Conservation (phyloP, 345 rosid species). For the Aegle marmelos region DNA sequence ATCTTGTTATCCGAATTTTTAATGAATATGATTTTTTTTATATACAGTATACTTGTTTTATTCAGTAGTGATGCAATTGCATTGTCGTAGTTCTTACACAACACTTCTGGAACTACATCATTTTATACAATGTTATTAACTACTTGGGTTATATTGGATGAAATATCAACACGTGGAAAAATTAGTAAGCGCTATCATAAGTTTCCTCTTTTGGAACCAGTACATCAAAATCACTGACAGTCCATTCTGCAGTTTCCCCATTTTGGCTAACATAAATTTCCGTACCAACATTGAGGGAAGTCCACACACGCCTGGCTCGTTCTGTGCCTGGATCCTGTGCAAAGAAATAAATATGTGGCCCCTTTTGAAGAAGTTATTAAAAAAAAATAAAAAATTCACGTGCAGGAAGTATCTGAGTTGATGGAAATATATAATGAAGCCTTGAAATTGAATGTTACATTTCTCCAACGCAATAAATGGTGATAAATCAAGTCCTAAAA, state of each 20-base stretch:
- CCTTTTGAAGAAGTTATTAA: neutral
- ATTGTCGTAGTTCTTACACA: neutral
- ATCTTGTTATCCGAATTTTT: neutral
- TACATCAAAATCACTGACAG: constrained; percentile 47
- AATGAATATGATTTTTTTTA: neutral
- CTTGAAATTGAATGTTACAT: too few species aligned
- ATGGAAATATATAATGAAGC: neutral
- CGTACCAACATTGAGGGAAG: constrained; percentile 48
- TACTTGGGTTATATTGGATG: neutral
- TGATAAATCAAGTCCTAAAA: too few species aligned
- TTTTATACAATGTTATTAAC: neutral
- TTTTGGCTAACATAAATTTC: constrained; percentile 42
- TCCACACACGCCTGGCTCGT: constrained; percentile 42
- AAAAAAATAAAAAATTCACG: neutral
- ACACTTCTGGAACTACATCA: neutral
- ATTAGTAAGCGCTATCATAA: constrained; percentile 4
- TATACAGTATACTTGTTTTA: neutral
- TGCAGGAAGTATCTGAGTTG: neutral
- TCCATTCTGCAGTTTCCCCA: constrained; percentile 46
- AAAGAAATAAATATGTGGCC: neutral
- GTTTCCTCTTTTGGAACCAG: constrained; percentile 30
- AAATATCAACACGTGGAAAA: neutral
- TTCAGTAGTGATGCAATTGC: neutral
- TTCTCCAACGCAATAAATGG: too few species aligned
- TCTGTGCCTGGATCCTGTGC: constrained; percentile 47